Evolutionary conservation across 306 rosid species (phyloP).

Genomic region (Medicago lupulina): DNA sequence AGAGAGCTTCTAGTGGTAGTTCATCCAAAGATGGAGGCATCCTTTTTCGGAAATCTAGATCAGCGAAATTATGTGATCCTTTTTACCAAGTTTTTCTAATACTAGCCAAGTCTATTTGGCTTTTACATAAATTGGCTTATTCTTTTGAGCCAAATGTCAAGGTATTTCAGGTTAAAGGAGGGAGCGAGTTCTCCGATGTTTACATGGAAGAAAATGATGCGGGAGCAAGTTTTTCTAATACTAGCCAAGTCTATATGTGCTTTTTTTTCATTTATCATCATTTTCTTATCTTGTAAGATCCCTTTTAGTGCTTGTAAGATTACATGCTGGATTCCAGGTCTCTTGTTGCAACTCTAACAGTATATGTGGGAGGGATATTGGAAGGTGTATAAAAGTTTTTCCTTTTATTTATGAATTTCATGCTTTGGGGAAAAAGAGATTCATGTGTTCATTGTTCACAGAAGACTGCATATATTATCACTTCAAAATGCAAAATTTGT

Average conservation of each 20-base stretch:
- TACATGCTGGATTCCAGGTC: neutral
- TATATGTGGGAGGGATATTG: constrained; percentile 32
- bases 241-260: constrained; percentile 31
- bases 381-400: constrained; percentile 14
- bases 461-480: neutral
- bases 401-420: constrained; percentile 5
- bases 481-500: neutral
- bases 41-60: constrained; percentile 93
- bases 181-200: constrained; percentile 91
- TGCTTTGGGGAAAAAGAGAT: constrained; percentile 1
- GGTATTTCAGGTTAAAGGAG: constrained; percentile 91
- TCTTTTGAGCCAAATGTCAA: constrained; percentile 84
- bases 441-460: neutral
- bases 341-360: constrained; percentile 32
- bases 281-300: constrained; percentile 46
- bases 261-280: constrained; percentile 38
- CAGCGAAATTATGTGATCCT: constrained; percentile 80
- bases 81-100: constrained; percentile 95
- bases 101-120: constrained; percentile 92
- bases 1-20: constrained; percentile 85
- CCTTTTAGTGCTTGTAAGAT: constrained; percentile 41
- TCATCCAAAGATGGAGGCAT: constrained; percentile 97
- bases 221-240: no score
- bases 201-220: constrained; percentile 81
- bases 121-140: constrained; percentile 83